Evolutionary conservation across 2,329 filamentous ascomycete genomes (phyloP), one percentile per base, ranked within the genome.

Genomic region (Bipolaris victoriae): DNA sequence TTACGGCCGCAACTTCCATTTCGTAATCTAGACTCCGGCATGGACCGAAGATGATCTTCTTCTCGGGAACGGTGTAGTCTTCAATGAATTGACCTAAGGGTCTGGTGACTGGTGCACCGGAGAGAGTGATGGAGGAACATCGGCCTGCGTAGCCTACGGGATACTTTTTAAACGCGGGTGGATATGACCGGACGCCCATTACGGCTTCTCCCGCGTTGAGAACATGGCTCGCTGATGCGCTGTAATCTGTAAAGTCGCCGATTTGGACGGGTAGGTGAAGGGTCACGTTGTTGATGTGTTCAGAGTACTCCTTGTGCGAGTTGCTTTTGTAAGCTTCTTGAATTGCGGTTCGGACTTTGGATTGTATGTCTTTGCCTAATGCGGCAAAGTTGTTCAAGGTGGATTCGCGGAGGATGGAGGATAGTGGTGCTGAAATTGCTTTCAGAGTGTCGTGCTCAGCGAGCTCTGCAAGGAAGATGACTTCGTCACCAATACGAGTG

Each of bases 211-310:
- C 58, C 72, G 80, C 82, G 44, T 86, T 86, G 46, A 79, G 76
- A 26, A 82, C 78, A 58, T 86, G 84, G 43, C 84, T 79, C 7
- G 79, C 74, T 0, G 81, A 83, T 54, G 81, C 84, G 1, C 81
- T 84, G 70, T 85, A 86, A 68, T 87, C 86, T 43, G 79, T 83
- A 65, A 86, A 88, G 35, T 84, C 85, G 4, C 79, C 78, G 16
- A 86, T 81, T 3, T 76, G 69, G 36, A 89, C 72, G 0, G 86
- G 87, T 0, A 88, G 66, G 64, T 87, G 82, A 62, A 86, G 71
- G 3, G 72, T 72, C 16, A 82, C 80, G 31, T 77, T 68, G 37
- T 72, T 60, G 15, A 86, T 63, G 26, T 70, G 49, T 26, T 77
- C 70, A 3, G 67, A 58, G 9, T 7, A 41, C 0, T 22, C 18